phyloP scores from a whole-genome alignment of 768 basidiomycete genomes.

The Rhizopogon vulgaris region DNA sequence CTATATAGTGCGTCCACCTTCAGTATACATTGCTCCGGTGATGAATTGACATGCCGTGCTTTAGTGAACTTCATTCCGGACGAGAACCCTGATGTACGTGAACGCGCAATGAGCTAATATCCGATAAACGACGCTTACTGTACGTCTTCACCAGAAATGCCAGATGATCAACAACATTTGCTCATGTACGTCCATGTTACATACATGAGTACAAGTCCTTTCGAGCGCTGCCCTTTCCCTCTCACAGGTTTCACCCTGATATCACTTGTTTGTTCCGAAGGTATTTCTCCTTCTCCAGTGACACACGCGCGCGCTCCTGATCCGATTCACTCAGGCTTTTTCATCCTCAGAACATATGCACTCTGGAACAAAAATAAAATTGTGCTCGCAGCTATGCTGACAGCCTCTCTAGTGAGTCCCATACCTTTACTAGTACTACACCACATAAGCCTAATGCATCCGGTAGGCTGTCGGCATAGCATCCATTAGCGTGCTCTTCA shows the following conservation, averaged over 20 bases:
- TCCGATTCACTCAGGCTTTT: background rate
- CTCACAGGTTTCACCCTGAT: background rate
- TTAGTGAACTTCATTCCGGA: background rate
- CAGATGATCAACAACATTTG: background rate
- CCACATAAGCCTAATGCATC: too few relatives aligned
- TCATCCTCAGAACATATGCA: background rate
- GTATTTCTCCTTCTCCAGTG: background rate
- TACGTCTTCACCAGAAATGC: background rate
- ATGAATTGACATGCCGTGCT: background rate
- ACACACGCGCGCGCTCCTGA: background rate
- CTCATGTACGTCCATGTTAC: background rate
- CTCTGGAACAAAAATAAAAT: background rate
- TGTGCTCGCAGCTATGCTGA: background rate
- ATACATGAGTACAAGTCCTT: background rate
- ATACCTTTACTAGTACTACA: too few relatives aligned
- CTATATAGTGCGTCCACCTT: background rate
- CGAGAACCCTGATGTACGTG: background rate
- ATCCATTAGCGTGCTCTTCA: background rate
- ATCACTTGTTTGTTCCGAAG: background rate
- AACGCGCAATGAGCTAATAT: background rate
- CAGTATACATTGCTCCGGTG: background rate
- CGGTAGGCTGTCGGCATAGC: background rate
- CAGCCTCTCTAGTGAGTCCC: background rate
- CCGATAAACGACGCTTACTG: background rate
- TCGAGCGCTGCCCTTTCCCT: background rate